Evolutionary conservation across 805 yeast genomes (phyloP), one percentile per base, ranked within the genome.

Genomic region (Cyberlindnera misumaiensis): DNA sequence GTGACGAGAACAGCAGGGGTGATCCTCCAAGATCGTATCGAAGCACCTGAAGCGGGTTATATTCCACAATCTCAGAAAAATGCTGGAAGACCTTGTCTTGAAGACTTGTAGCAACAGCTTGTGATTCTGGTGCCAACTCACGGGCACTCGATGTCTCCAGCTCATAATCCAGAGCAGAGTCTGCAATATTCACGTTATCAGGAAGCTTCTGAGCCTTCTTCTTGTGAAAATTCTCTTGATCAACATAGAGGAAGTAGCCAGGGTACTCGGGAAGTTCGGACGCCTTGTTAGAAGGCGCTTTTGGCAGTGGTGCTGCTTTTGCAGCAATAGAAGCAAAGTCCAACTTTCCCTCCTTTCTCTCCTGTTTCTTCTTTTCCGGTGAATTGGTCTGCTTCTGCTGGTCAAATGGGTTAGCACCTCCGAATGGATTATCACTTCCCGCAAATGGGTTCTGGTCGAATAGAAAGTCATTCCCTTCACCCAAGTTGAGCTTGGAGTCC

Each of bases 1-100:
- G 72, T 8, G 60, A 52, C 12, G 83, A 74, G 59, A 84, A 90
- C 14, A 85, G 60, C 18, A 93, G 63, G 3, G 97, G 96, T 30
- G 62, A 63, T 1, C 95, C 94, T 24, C 81, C 83, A 22, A 84
- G 56, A 31, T 88, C 87, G 59, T 90, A 89, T 40, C 98, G 72
- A 27, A 93, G 65, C 3, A 93, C 85, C 62, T 93, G 98, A 3
- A 71, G 68, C 3, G 97, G 89, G 53, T 93, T 93, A 53, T 82
- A 83, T 11, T 82, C 81, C 11, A 85, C 82, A 2, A 77, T 67
- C 38, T 76, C 80, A 22, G 85, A 73, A 58, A 93, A 93, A 43
- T 78, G 73, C 53, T 84, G 86, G 60, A 93, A 93, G 6, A 73
- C 74, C 40, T 75, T 76, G 44, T 84, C 83, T 34, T 52, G 52